Conservation (phyloP, 163 green algal species). For the Coccomyxa subellipsoidea region DNA sequence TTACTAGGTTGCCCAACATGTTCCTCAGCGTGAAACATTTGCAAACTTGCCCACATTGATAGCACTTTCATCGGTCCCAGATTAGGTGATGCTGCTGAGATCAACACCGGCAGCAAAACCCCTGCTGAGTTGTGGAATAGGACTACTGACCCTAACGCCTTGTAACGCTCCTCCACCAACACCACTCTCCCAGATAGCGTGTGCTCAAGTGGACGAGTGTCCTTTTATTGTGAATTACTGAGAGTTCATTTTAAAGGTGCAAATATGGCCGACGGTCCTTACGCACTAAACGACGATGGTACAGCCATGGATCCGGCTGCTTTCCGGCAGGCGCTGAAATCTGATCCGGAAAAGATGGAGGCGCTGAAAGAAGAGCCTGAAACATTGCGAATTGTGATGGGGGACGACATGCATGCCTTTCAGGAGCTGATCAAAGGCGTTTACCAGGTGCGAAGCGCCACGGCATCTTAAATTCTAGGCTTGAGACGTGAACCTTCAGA, state of each 20-base stretch:
- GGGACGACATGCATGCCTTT: slow-evolving; percentile 68
- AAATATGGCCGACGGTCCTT: slow-evolving; percentile 32
- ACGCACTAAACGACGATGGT: slow-evolving; percentile 64
- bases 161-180: background rate
- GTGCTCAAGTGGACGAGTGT: background rate
- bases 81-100: too few relatives aligned
- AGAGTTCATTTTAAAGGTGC: background rate
- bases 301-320: slow-evolving; percentile 64
- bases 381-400: slow-evolving; percentile 54
- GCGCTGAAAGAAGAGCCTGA: slow-evolving; percentile 65
- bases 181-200: too few relatives aligned
- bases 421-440: slow-evolving; percentile 69
- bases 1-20: too few relatives aligned
- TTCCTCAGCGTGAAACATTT: too few relatives aligned
- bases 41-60: too few relatives aligned
- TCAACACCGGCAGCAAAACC: too few relatives aligned
- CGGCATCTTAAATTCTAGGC: background rate
- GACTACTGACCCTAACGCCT: too few relatives aligned
- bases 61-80: too few relatives aligned
- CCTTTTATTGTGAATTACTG: background rate
- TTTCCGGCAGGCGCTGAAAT: slow-evolving; percentile 59
- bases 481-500: background rate
- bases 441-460: slow-evolving; percentile 59
- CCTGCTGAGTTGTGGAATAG: too few relatives aligned
- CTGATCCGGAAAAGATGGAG: slow-evolving; percentile 60